Base-by-base conservation (phyloP, 1,284 basidiomycete species). In the Quambalaria eucalypti region DNA sequence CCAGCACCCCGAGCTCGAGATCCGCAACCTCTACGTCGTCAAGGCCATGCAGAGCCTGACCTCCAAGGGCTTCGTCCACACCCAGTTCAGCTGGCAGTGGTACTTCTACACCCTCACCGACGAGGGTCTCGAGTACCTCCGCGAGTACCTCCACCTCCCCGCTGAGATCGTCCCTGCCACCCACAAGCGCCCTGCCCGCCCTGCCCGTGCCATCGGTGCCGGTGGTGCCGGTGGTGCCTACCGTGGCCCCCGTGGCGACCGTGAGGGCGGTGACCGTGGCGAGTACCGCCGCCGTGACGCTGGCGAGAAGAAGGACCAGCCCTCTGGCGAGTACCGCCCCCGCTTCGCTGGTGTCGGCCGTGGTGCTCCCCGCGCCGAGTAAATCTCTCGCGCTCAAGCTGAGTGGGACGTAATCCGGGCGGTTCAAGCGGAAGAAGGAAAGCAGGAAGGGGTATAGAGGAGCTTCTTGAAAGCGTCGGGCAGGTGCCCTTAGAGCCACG, bases 31-130 rank as follows among this genome's bases (percentile, higher is more conserved):
- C 66, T 83, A 96, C 78, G 95, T 98, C 73, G 95, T 99, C 84
- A 99, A 98, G 85, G 90, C 90, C 62, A 86, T 93, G 82, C 93
- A 98, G 80, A 92, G 88, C 79, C 83, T 99, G 71, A 97, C 89
- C 77, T 96, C 91, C 60, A 87, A 84, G 80, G 90, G 91, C 64
- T 87, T 83, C 80, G 90, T 98, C 79, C 95, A 97, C 85, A 97
- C 93, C 68, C 92, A 92, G 78, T 80, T 78, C 76, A 77, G 75
- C 60, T 78, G 78, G 78, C 77, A 77, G 66, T 78, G 74, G 75
- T 78, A 77, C 74, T 78, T 68, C 66, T 75, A 75, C 67, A 67
- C 70, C 44, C 67, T 75, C 56, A 75, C 70, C 48, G 64, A 72
- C 59, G 73, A 75, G 65, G 73, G 73, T 61, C 68, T 75, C 28